Evolutionary conservation across 1,139 yeast genomes (phyloP), one percentile per base, ranked within the genome.

Genomic region (Suhomyces bribrorum): DNA sequence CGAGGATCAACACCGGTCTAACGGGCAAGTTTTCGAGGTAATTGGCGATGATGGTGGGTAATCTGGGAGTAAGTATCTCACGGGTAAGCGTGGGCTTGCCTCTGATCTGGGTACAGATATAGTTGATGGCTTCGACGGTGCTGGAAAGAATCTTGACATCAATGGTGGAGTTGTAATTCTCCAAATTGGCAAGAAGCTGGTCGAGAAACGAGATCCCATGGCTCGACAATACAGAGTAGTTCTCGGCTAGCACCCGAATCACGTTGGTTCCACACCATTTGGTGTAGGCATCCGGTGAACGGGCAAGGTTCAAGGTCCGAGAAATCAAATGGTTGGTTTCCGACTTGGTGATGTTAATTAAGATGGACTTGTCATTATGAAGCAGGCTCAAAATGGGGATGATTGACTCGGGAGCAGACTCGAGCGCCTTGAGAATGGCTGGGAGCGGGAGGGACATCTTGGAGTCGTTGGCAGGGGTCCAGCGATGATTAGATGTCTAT

Each of bases 21-120:
- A 56, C 52, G 13, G 57, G 60, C 16, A 81, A 55, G 40, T 67
- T 60, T 14, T 67, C 76, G 40, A 86, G 56, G 47, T 83, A 69
- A 5, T 76, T 62, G 14, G 78, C 69, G 40, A 86, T 76, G 30
- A 85, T 78, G 3, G 71, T 66, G 9, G 88, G 80, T 37, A 90
- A 66, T 48, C 82, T 82, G 4, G 97, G 95, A 1, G 95, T 86
- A 43, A 89, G 73, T 6, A 86, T 69, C 53, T 89, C 96, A 57
- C 97, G 76, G 2, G 95, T 83, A 34, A 90, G 69, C 1, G 90
- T 81, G 2, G 95, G 88, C 54, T 89, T 89, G 2, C 89, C 94
- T 58, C 85, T 77, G 41, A 86, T 83, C 31, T 70, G 64, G 29
- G 67, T 62, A 50, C 83, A 76, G 17, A 86, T 53, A 14, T 60